Conservation (phyloP, 257 asterid species). For the Coffea eugenioides region DNA sequence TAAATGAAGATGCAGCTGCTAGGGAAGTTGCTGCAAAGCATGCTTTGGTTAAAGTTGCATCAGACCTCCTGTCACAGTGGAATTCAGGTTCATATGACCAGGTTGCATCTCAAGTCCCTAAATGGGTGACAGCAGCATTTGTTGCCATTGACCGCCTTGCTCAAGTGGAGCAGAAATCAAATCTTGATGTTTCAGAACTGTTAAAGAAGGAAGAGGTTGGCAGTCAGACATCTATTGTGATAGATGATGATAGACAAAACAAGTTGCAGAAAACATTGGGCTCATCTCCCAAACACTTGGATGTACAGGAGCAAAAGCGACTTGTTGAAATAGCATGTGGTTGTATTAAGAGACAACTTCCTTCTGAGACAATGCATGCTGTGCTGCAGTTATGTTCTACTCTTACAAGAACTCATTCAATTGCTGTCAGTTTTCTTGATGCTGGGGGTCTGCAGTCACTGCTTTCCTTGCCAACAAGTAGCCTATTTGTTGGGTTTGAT, state of each 20-base stretch:
- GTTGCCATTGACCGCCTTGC: slow-evolving; percentile 90
- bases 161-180: slow-evolving; percentile 67
- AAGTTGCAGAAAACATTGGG: slow-evolving; percentile 46
- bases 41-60: slow-evolving; percentile 72
- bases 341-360: slow-evolving; percentile 69
- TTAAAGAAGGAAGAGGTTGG: slow-evolving; percentile 58
- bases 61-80: slow-evolving; percentile 73
- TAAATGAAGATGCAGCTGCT: slow-evolving; percentile 79
- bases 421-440: slow-evolving; percentile 81
- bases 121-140: slow-evolving; percentile 93
- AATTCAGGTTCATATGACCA: slow-evolving; percentile 48
- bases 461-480: slow-evolving; percentile 69
- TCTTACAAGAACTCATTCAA: slow-evolving; percentile 73
- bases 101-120: slow-evolving; percentile 66
- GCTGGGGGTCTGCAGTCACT: slow-evolving; percentile 75
- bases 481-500: slow-evolving; percentile 93
- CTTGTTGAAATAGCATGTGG: slow-evolving; percentile 73
- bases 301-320: slow-evolving; percentile 64
- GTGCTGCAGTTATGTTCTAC: slow-evolving; percentile 90
- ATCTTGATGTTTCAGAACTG: slow-evolving; percentile 60
- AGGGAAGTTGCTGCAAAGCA: slow-evolving; percentile 76
- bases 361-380: slow-evolving; percentile 90
- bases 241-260: slow-evolving; percentile 68
- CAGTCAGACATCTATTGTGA: slow-evolving; percentile 50
- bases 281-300: slow-evolving; percentile 56